Evolutionary conservation across 345 rosid species (phyloP).

Genomic region (Citrus australasica): DNA sequence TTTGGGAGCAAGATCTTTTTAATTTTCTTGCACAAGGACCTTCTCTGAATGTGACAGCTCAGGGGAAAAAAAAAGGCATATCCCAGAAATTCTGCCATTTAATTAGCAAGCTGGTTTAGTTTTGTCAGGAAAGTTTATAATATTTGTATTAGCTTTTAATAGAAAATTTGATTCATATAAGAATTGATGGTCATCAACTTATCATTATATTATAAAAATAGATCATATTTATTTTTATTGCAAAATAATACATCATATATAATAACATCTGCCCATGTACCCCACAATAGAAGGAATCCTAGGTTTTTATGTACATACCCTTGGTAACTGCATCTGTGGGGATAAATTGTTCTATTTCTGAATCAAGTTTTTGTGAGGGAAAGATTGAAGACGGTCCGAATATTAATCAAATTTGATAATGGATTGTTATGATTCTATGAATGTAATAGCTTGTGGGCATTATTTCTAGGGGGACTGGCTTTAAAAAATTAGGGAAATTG

Average conservation of each 20-base stretch:
- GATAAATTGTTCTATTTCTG: neutral
- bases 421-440: too few species aligned
- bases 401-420: neutral
- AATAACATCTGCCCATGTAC: neutral
- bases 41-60: neutral
- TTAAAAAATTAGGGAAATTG: too few species aligned
- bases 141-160: neutral
- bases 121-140: neutral
- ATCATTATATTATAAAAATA: too few species aligned
- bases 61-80: neutral
- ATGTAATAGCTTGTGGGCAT: too few species aligned
- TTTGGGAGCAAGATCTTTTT: conserved; percentile 6
- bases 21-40: neutral
- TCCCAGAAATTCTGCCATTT: neutral
- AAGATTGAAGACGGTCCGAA: neutral
- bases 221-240: neutral
- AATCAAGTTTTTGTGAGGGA: neutral
- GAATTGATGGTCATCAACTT: neutral
- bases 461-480: too few species aligned
- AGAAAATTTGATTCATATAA: neutral
- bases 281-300: conserved; percentile 16
- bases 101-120: neutral
- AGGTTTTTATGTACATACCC: conserved; percentile 8
- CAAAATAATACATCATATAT: neutral
- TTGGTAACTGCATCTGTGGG: neutral